Evolutionary conservation across 306 rosid species (phyloP).

Genomic region (Sindora glabra): DNA sequence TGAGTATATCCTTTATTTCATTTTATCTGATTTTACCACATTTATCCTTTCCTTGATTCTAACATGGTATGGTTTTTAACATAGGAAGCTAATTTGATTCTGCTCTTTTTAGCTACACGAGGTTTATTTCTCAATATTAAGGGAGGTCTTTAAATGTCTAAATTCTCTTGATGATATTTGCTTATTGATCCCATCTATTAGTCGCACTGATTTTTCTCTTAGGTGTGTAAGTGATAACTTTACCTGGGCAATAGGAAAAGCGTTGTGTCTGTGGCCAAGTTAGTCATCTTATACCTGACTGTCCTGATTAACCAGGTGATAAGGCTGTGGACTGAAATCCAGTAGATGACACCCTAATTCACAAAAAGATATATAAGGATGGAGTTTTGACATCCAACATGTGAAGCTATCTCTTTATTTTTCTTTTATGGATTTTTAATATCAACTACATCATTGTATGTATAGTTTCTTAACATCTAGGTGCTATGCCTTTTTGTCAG

Average conservation of each 20-base stretch:
- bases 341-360: constrained; percentile 66
- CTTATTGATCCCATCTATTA: constrained; percentile 20
- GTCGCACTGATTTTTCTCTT: constrained; percentile 13
- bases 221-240: constrained; percentile 57
- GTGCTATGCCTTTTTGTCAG: constrained; percentile 85
- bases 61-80: constrained; percentile 8
- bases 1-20: constrained; percentile 31
- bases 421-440: constrained; percentile 10
- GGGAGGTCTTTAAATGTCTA: constrained; percentile 64
- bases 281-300: constrained; percentile 93
- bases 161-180: constrained; percentile 7
- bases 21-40: neutral
- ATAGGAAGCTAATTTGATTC: constrained; percentile 96
- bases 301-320: constrained; percentile 60
- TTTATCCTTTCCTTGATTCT: neutral
- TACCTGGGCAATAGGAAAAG: constrained; percentile 90
- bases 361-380: constrained; percentile 96
- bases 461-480: constrained; percentile 82
- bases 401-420: constrained; percentile 14
- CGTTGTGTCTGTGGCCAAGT: constrained; percentile 80
- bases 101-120: constrained; percentile 93
- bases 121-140: constrained; percentile 83
- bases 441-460: constrained; percentile 9
- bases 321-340: constrained; percentile 51
- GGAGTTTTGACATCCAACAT: constrained; percentile 13